Evolutionary conservation across 2,329 filamentous ascomycete genomes (phyloP).

Genomic region (Coniochaeta sp.): DNA sequence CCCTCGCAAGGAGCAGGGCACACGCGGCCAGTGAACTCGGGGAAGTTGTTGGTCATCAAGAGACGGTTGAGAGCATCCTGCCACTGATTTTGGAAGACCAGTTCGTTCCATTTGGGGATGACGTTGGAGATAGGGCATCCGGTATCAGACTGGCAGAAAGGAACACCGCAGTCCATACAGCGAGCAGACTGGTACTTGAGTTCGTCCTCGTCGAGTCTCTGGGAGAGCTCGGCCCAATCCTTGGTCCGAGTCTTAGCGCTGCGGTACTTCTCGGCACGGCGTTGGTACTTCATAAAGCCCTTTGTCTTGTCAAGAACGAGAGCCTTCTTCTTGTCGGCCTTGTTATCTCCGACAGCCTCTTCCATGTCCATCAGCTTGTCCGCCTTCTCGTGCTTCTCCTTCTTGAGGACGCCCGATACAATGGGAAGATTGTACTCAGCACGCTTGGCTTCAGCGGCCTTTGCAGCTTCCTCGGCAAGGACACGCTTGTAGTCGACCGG

Average conservation of each 20-base stretch:
- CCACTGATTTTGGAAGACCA: conserved; percentile 74
- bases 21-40: conserved; percentile 93
- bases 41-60: conserved; percentile 97
- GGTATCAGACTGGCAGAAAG: conserved; percentile 94
- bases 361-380: conserved; percentile 77
- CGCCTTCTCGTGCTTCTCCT: conserved; percentile 59
- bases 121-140: conserved; percentile 96
- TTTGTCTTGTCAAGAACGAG: conserved; percentile 95
- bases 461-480: conserved; percentile 74
- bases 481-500: conserved; percentile 96
- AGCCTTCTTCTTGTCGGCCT: conserved; percentile 83
- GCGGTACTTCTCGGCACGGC: conserved; percentile 89
- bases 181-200: conserved; percentile 94
- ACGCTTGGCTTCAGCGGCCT: conserved; percentile 78
- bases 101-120: conserved; percentile 93
- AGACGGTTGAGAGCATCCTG: conserved; percentile 84
- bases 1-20: conserved; percentile 96
- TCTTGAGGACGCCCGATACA: conserved; percentile 60
- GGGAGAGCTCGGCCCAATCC: conserved; percentile 89
- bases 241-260: conserved; percentile 74
- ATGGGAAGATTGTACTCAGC: conserved; percentile 74
- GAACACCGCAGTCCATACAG: conserved; percentile 98
- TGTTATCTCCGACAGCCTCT: conserved; percentile 77
- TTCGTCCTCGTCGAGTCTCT: conserved; percentile 84
- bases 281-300: conserved; percentile 96